phyloP scores from a whole-genome alignment of 1,284 basidiomycete genomes.

The Kwoniella shivajii region DNA sequence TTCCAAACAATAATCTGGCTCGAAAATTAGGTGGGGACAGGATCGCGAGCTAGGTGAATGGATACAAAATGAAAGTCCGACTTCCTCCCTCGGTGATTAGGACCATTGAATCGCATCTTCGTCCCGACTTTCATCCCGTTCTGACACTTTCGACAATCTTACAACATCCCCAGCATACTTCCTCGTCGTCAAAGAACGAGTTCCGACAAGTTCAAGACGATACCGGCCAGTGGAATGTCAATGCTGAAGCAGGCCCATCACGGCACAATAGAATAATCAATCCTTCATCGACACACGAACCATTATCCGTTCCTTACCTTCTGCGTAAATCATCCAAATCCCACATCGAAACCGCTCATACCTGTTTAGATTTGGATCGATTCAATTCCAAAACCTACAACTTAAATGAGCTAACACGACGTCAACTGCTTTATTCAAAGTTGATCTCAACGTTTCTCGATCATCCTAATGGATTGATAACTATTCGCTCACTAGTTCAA shows the following conservation, averaged over 20 bases:
- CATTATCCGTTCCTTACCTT: not conserved
- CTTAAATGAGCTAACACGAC: too few species aligned
- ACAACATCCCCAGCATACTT: not conserved
- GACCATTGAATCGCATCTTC: constrained; percentile 18
- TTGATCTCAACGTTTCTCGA: constrained; percentile 17
- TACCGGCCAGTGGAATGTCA: too few species aligned
- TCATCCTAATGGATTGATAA: constrained; percentile 13
- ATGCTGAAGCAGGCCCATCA: too few species aligned
- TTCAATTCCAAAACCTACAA: too few species aligned
- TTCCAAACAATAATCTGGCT: too few species aligned
- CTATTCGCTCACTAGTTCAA: constrained; percentile 13
- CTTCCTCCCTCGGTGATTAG: constrained; percentile 15
- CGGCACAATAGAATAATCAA: not conserved
- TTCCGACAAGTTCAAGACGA: too few species aligned
- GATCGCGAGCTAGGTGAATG: not conserved
- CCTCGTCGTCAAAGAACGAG: too few species aligned
- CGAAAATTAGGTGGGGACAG: too few species aligned
- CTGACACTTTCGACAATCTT: constrained; percentile 5
- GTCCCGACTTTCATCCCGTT: constrained; percentile 11
- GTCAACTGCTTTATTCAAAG: constrained; percentile 12
- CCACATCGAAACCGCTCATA: constrained; percentile 5
- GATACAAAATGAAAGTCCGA: constrained; percentile 11
- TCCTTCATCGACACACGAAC: not conserved
- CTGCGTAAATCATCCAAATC: not conserved
- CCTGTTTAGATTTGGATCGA: too few species aligned